phyloP scores from a whole-genome alignment of 805 yeast species.

The Pichia nanzhaoensis region DNA sequence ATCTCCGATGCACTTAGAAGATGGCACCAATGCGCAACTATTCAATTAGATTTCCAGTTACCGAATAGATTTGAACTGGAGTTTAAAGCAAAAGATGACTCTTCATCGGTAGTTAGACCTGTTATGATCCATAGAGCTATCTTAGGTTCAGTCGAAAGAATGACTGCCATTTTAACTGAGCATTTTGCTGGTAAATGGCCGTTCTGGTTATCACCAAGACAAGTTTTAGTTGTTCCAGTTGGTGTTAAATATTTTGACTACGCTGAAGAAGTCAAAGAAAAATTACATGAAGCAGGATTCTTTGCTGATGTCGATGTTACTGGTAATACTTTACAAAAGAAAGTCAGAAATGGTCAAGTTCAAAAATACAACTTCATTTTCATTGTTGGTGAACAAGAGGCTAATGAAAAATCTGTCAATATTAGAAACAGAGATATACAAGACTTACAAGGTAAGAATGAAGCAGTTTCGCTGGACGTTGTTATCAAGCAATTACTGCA shows the following conservation, averaged over 20 bases:
- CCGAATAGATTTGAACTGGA: constrained; percentile 90
- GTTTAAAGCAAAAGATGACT: constrained; percentile 64
- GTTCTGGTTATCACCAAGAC: constrained; percentile 99
- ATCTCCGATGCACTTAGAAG: constrained; percentile 89
- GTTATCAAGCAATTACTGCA: constrained; percentile 63
- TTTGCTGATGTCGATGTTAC: constrained; percentile 88
- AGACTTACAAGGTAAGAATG: constrained; percentile 90
- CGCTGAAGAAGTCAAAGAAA: constrained; percentile 73
- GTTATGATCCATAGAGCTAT: constrained; percentile 99
- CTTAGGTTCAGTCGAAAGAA: constrained; percentile 96
- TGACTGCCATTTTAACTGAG: constrained; percentile 97
- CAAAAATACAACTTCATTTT: constrained; percentile 92
- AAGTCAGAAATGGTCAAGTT: constrained; percentile 94
- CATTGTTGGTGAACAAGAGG: constrained; percentile 95
- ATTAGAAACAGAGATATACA: constrained; percentile 94
- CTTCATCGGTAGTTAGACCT: constrained; percentile 69
- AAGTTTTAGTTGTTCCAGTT: constrained; percentile 91
- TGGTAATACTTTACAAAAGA: constrained; percentile 97
- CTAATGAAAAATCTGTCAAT: constrained; percentile 72
- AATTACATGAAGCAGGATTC: constrained; percentile 66
- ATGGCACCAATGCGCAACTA: constrained; percentile 99
- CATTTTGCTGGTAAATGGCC: constrained; percentile 99
- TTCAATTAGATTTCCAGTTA: constrained; percentile 97
- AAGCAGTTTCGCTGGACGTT: constrained; percentile 62
- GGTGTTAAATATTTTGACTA: constrained; percentile 90